A percentile compares a stretch with the other conserved stretches of the same genome.
phyloP scores from a whole-genome alignment of 2,329 filamentous ascomycete genomes.

The Colletotrichum tropicicola region DNA sequence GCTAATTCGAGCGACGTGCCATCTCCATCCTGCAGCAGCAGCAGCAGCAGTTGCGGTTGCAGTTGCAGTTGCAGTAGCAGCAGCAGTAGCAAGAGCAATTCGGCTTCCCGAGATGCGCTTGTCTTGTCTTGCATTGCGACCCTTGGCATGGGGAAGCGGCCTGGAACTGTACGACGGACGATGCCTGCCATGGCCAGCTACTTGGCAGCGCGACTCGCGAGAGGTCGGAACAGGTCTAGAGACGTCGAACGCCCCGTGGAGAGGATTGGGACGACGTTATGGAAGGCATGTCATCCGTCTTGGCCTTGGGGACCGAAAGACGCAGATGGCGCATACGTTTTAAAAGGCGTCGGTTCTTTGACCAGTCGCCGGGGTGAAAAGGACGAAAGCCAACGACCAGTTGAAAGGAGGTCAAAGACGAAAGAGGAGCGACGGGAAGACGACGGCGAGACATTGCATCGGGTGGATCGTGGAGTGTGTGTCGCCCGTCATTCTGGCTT shows the following conservation, averaged over 20 bases:
- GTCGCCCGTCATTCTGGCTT: neutral
- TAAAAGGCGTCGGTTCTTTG: neutral
- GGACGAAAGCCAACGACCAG: neutral
- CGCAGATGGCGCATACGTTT: neutral
- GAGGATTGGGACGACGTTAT: neutral
- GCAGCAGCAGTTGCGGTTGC: neutral
- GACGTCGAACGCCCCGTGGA: neutral
- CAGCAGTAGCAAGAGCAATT: neutral
- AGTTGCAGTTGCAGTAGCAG: too few species aligned
- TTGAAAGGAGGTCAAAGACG: neutral
- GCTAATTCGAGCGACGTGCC: neutral
- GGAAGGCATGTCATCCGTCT: neutral
- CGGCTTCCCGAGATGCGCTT: neutral
- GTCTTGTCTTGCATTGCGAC: constrained; percentile 6
- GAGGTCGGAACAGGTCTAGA: neutral
- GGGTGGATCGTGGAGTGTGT: constrained; percentile 6
- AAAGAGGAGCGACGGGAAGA: neutral
- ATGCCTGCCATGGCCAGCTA: neutral
- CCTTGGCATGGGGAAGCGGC: neutral
- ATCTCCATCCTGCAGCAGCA: too few species aligned
- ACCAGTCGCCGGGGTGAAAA: neutral
- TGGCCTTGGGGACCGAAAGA: neutral
- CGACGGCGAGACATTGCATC: constrained; percentile 8
- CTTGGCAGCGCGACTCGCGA: neutral
- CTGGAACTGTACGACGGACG: constrained; percentile 10